These are phyloP conservation scores for Pythium sp. DNA, from an alignment of 352 stramenopile genomes.

Conservation along the genomic window DNA sequence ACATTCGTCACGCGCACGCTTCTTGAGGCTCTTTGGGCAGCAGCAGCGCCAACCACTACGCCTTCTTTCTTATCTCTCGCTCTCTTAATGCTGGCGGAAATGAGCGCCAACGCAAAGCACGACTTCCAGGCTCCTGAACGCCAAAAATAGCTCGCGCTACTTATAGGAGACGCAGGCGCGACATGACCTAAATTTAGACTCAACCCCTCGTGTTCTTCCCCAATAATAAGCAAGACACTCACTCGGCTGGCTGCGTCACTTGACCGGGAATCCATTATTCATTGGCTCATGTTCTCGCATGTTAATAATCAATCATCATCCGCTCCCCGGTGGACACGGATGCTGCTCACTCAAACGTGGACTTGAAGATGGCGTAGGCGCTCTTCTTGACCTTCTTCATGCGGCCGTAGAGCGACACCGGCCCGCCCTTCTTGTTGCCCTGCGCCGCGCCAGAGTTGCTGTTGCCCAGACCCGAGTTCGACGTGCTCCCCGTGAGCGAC, in stretches of 20 bases:
- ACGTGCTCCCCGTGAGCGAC: slow-evolving; percentile 24
- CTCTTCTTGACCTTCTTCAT: slow-evolving; percentile 85
- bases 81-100: neutral
- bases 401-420: slow-evolving; percentile 64
- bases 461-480: slow-evolving; percentile 20
- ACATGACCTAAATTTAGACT: neutral
- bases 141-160: neutral
- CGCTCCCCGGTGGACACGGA: too few species aligned
- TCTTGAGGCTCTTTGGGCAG: neutral
- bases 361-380: slow-evolving; percentile 80
- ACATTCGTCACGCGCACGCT: neutral
- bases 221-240: neutral
- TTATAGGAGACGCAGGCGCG: neutral
- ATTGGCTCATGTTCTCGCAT: neutral
- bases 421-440: slow-evolving; percentile 25
- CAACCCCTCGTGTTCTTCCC: neutral
- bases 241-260: neutral
- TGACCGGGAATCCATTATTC: neutral
- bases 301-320: neutral
- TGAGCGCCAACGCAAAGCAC: neutral
- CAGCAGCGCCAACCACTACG: neutral
- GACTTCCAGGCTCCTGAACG: neutral
- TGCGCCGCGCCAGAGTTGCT: slow-evolving; percentile 15
- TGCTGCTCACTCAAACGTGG: slow-evolving; percentile 66
- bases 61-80: neutral